phyloP scores from a whole-genome alignment of 371 early-diverging fungal genomes.

The Mortierella sp. region DNA sequence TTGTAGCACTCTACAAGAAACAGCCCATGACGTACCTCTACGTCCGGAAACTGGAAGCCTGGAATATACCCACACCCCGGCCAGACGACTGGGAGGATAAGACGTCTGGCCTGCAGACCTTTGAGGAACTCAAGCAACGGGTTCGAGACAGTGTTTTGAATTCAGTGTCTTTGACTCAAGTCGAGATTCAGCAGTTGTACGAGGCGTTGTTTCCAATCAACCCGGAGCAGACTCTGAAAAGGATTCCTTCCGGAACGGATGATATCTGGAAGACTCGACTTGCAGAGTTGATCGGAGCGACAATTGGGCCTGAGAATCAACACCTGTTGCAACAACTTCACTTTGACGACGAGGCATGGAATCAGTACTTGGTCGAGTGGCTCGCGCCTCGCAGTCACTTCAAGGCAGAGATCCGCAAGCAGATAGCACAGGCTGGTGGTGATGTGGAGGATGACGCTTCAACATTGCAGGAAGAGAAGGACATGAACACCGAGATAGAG shows the following conservation, averaged over 20 bases:
- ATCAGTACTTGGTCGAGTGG: slow-evolving; percentile 6
- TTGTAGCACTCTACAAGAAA: slow-evolving; percentile 42
- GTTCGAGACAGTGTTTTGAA: slow-evolving; percentile 18
- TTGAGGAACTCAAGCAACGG: slow-evolving; percentile 40
- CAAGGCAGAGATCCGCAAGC: neutral
- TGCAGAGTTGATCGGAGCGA: neutral
- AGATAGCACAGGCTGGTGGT: too few species aligned
- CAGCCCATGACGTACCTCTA: slow-evolving; percentile 43
- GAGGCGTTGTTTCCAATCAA: neutral
- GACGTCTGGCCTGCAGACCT: slow-evolving; percentile 30
- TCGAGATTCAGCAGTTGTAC: neutral
- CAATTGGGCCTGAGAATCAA: slow-evolving; percentile 8
- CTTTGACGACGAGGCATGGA: slow-evolving; percentile 8
- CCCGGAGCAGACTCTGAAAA: neutral
- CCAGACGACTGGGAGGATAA: slow-evolving; percentile 44
- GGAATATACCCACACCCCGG: slow-evolving; percentile 43
- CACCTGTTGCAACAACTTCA: slow-evolving; percentile 15
- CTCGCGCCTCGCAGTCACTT: neutral
- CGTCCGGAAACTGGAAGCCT: slow-evolving; percentile 38
- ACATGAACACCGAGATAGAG: neutral
- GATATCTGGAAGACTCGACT: neutral
- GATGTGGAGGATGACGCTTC: too few species aligned
- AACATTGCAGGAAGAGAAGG: neutral
- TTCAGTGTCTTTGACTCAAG: neutral
- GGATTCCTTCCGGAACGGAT: too few species aligned